A percentile compares a stretch with the other conserved stretches of the same genome.
These are phyloP conservation scores for Talaromyces wortmannii DNA, from an alignment of 495 filamentous ascomycete species.

Conservation along the genomic window DNA sequence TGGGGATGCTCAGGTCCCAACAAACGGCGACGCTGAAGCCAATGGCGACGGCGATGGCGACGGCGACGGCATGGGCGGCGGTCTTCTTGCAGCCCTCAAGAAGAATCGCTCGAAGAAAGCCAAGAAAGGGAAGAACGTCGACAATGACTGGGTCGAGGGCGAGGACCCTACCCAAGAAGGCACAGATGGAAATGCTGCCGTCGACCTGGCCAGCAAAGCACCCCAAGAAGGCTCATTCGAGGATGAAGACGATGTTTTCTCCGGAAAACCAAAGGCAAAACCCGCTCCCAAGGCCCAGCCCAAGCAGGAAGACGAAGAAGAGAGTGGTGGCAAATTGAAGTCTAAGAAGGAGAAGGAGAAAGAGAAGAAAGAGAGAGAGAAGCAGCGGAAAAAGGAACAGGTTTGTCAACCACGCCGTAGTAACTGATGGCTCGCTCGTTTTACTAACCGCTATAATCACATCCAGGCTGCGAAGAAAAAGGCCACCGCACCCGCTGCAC, in stretches of 20 bases:
- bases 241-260: slow-evolving; percentile 75
- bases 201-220: slow-evolving; percentile 57
- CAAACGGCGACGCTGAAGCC: slow-evolving; percentile 28
- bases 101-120: slow-evolving; percentile 89
- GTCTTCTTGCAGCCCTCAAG: slow-evolving; percentile 78
- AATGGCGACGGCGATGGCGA: slow-evolving; percentile 46
- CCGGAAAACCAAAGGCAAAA: slow-evolving; percentile 51
- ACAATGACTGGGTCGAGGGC: slow-evolving; percentile 69
- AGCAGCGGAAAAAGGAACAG: slow-evolving; percentile 90
- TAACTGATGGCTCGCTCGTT: background rate
- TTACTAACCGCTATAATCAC: background rate
- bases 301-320: slow-evolving; percentile 38
- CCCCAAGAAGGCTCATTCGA: slow-evolving; percentile 83
- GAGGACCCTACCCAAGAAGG: slow-evolving; percentile 50
- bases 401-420: slow-evolving; percentile 26
- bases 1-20: slow-evolving; percentile 38
- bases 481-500: slow-evolving; percentile 35
- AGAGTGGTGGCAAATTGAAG: slow-evolving; percentile 61
- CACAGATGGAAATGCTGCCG: slow-evolving; percentile 21
- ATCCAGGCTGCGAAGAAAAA: slow-evolving; percentile 59
- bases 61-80: slow-evolving; percentile 51
- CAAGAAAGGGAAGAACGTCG: slow-evolving; percentile 69
- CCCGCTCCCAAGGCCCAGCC: slow-evolving; percentile 15
- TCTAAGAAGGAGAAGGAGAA: slow-evolving; percentile 97
- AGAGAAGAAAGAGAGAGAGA: slow-evolving; percentile 88